Conservation (phyloP, 2,329 filamentous ascomycete species). For the Fusarium kyushuense region DNA sequence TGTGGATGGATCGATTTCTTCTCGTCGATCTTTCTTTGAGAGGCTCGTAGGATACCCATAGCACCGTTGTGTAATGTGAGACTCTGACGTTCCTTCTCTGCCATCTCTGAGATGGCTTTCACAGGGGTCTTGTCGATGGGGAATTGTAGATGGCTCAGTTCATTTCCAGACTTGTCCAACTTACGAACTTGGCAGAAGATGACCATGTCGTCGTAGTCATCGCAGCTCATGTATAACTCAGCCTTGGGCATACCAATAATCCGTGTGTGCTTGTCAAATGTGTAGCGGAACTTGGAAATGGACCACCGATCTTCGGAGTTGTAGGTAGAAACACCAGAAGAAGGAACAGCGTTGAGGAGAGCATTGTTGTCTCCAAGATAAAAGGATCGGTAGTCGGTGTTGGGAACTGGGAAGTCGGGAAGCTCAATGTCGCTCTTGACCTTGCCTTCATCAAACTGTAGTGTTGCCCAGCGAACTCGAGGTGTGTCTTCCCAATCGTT, state of each 20-base stretch:
- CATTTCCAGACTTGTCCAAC: conserved; percentile 17
- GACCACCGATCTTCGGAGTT: conserved; percentile 36
- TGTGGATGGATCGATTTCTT: conserved; percentile 12
- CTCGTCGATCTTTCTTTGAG: conserved; percentile 19
- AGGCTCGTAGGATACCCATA: conserved; percentile 15
- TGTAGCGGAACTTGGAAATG: conserved; percentile 32
- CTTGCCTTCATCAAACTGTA: conserved; percentile 39
- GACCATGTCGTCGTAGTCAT: conserved; percentile 26
- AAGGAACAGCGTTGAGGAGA: not conserved
- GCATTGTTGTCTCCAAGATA: conserved; percentile 10
- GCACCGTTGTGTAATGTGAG: conserved; percentile 21
- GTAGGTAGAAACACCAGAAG: conserved; percentile 8
- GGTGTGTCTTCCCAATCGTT: conserved; percentile 44
- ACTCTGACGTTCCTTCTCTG: conserved; percentile 17
- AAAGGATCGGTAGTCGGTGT: conserved; percentile 19
- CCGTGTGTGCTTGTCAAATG: conserved; percentile 21
- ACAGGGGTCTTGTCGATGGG: conserved; percentile 21
- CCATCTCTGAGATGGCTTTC: conserved; percentile 7
- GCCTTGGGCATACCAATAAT: conserved; percentile 31
- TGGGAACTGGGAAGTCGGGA: conserved; percentile 27
- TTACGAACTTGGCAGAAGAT: conserved; percentile 22
- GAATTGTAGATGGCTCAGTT: conserved; percentile 23
- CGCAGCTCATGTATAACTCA: conserved; percentile 36
- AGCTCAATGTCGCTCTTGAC: conserved; percentile 33
- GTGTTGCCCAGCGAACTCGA: conserved; percentile 36